Percentiles rank a stretch among this genome's conserved stretches.
Evolutionary conservation across 352 stramenopile genomes (phyloP).

Genomic region (Phytophthora aleatoria): DNA sequence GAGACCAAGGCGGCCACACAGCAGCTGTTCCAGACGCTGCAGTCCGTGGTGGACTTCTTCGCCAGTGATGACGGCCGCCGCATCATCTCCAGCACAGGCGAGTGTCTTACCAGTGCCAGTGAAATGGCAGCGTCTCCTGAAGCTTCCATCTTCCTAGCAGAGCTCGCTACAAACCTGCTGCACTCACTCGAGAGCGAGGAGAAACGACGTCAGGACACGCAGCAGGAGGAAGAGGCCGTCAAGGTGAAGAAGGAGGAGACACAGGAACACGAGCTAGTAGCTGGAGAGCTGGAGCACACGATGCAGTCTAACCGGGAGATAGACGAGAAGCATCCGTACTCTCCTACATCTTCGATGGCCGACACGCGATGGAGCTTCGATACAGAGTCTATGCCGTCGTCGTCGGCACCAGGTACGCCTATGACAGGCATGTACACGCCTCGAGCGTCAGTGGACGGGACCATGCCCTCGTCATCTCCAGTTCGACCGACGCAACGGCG

Average conservation of each 20-base stretch:
- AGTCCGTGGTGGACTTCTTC: conserved; percentile 79
- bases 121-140: conserved; percentile 74
- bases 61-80: conserved; percentile 61
- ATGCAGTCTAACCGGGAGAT: conserved; percentile 11
- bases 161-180: conserved; percentile 75
- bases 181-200: conserved; percentile 70
- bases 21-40: conserved; percentile 66
- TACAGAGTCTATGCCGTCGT: conserved; percentile 54
- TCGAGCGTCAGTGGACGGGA: conserved; percentile 13
- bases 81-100: conserved; percentile 56
- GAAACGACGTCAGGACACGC: conserved; percentile 31
- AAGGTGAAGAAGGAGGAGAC: conserved; percentile 14
- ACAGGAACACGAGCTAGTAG: conserved; percentile 25
- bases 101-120: conserved; percentile 53
- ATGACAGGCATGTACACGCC: conserved; percentile 28
- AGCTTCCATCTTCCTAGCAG: conserved; percentile 73
- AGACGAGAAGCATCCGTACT: conserved; percentile 38
- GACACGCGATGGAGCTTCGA: conserved; percentile 61
- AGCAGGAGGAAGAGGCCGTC: conserved; percentile 8
- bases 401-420: conserved; percentile 38
- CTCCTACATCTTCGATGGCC: conserved; percentile 47
- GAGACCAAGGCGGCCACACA: conserved; percentile 69
- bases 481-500: conserved; percentile 1
- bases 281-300: conserved; percentile 7
- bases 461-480: conserved; percentile 18